Percentiles rank a stretch among this genome's conserved stretches.
Conservation (phyloP, 148 eudicot genomes). For the Spergularia marina region DNA sequence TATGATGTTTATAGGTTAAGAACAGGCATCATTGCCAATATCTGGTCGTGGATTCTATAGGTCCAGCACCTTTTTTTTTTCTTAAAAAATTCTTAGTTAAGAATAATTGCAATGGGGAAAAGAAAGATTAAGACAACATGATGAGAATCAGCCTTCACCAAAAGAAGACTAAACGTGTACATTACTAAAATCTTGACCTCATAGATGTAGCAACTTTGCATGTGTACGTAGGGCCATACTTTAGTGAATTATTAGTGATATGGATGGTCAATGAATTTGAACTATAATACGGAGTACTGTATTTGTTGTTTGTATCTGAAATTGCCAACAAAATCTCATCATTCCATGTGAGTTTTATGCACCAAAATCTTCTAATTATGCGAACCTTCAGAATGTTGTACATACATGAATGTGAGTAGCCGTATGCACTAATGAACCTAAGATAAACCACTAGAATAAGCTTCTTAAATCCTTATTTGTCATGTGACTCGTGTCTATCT, state of each 20-base stretch:
- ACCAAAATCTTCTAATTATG: too few species aligned
- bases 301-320: constrained; percentile 2
- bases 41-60: constrained; percentile 22
- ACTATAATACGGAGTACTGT: neutral
- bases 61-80: neutral
- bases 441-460: neutral
- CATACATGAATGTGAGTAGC: too few species aligned
- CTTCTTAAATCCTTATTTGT: neutral
- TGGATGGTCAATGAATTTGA: neutral
- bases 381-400: too few species aligned
- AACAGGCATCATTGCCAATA: constrained; percentile 26
- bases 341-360: too few species aligned
- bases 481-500: too few species aligned
- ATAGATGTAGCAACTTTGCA: constrained; percentile 6
- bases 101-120: neutral
- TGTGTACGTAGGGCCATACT: constrained; percentile 1
- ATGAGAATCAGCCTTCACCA: constrained; percentile 6
- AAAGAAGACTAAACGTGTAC: neutral
- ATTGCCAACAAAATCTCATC: neutral
- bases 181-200: neutral
- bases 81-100: neutral
- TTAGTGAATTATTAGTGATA: neutral
- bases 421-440: too few species aligned
- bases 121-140: constrained; percentile 9
- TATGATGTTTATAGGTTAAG: constrained; percentile 31